Base-by-base conservation (phyloP, 73 alveolate genomes). In the Urostyla sp. region DNA sequence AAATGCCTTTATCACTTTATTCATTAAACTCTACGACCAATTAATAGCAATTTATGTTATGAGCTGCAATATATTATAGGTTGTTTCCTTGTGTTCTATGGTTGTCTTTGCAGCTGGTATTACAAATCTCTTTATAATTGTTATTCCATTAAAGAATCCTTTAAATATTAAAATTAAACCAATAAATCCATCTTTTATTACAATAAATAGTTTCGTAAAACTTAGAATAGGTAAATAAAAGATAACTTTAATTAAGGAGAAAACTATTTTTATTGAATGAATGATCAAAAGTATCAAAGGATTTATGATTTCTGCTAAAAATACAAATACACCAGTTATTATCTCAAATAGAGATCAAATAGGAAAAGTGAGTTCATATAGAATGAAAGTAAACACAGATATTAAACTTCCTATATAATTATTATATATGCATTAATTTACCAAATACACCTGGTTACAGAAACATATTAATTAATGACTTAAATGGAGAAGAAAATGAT, bases 211-310 rank as follows among this genome's bases (percentile, higher is more conserved):
- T 24, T 56, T 75, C 5, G 34, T 36, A 27, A 69, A 8, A 28
- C 83, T 69, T 69, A 69, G 44, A 20, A 69, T 46, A 1, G 83
- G 83, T 59, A 49, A 46, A 37, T 69, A 69, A 23, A 69, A 34
- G 46, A 69, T 11, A 20, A 69, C 20, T 40, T 69, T 69, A 16
- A 45, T 35, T 28, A 69, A 27, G 31, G 72, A 46, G 51, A n/a
- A n/a, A n/a, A n/a, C n/a, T n/a, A n/a, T n/a, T n/a, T n/a, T n/a
- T n/a, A n/a, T n/a, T n/a, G n/a, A n/a, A n/a, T n/a, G n/a, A n/a
- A n/a, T n/a, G n/a, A n/a, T n/a, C n/a, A n/a, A n/a, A n/a, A n/a
- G n/a, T n/a, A 49, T 44, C 55, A 31, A 34, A 0, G 49, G 38
- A 8, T 48, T 44, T 8, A 69, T 45, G n/a, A 69, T 3, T 23